Percentiles rank a stretch among this genome's conserved stretches.
Conservation (phyloP, 768 basidiomycete genomes). For the Termitomyces bulborhizus region DNA sequence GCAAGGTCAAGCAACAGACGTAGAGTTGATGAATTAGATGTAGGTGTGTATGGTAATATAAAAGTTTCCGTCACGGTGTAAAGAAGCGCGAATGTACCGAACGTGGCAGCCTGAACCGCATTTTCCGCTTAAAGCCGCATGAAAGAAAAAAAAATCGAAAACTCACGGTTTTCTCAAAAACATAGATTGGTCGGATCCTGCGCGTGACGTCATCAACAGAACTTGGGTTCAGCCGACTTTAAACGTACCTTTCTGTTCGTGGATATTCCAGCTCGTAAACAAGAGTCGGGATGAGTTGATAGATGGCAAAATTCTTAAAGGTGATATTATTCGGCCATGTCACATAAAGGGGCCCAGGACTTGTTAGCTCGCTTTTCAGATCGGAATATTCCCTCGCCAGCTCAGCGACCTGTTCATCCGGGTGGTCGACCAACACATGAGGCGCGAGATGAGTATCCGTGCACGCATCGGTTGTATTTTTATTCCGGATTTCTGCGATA, state of each 20-base stretch:
- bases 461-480: slow-evolving; percentile 10
- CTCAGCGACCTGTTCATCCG: slow-evolving; percentile 53
- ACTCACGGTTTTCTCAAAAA: slow-evolving; percentile 67
- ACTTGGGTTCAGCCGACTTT: not conserved
- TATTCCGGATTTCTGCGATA: slow-evolving; percentile 5
- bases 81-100: slow-evolving; percentile 93
- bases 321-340: slow-evolving; percentile 86
- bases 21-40: slow-evolving; percentile 62
- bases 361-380: slow-evolving; percentile 68
- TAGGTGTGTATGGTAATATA: slow-evolving; percentile 80
- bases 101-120: slow-evolving; percentile 70
- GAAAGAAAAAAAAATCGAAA: slow-evolving; percentile 12
- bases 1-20: slow-evolving; percentile 80
- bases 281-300: slow-evolving; percentile 84
- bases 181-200: slow-evolving; percentile 73
- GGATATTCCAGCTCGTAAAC: slow-evolving; percentile 98
- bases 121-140: slow-evolving; percentile 23
- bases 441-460: slow-evolving; percentile 14
- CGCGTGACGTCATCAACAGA: slow-evolving; percentile 1
- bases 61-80: slow-evolving; percentile 92
- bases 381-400: slow-evolving; percentile 76
- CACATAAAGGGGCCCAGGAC: slow-evolving; percentile 58
- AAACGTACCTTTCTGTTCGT: slow-evolving; percentile 66
- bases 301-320: slow-evolving; percentile 74
- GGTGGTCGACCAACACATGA: slow-evolving; percentile 59